These are phyloP conservation scores for Phytopythium litorale DNA, from an alignment of 352 stramenopile species.

Conservation along the genomic window DNA sequence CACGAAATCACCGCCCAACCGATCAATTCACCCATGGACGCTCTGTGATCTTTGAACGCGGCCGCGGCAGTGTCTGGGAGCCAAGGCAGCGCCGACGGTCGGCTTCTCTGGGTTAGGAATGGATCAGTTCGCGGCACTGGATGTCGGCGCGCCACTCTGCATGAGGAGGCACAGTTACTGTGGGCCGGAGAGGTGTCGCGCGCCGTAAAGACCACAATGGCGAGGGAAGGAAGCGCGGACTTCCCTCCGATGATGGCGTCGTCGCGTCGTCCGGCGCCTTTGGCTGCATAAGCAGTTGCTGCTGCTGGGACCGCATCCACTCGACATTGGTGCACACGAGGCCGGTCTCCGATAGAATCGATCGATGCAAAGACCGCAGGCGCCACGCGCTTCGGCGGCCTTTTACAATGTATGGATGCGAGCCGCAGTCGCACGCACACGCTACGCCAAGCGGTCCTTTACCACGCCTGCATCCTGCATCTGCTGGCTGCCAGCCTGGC, in stretches of 20 bases:
- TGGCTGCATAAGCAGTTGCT: no score
- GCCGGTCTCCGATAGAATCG: no score
- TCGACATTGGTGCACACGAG: no score
- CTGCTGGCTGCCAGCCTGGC: no score
- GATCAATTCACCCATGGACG: background rate
- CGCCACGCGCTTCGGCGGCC: no score
- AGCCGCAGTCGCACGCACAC: background rate
- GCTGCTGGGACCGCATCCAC: no score
- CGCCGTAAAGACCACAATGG: background rate
- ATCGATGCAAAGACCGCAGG: no score
- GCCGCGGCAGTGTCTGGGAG: background rate
- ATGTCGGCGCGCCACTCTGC: background rate
- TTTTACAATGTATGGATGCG: background rate
- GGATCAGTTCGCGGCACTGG: background rate
- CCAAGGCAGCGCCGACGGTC: no score
- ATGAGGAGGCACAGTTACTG: background rate
- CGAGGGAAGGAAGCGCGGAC: background rate
- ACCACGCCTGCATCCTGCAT: no score
- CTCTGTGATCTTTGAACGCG: background rate
- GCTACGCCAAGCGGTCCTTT: background rate
- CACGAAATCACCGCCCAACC: background rate
- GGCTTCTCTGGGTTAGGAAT: no score
- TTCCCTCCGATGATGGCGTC: constrained; percentile 1
- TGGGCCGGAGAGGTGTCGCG: background rate
- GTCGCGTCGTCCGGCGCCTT: background rate